phyloP scores from a whole-genome alignment of 495 filamentous ascomycete genomes.

The Xylaria bambusicola region DNA sequence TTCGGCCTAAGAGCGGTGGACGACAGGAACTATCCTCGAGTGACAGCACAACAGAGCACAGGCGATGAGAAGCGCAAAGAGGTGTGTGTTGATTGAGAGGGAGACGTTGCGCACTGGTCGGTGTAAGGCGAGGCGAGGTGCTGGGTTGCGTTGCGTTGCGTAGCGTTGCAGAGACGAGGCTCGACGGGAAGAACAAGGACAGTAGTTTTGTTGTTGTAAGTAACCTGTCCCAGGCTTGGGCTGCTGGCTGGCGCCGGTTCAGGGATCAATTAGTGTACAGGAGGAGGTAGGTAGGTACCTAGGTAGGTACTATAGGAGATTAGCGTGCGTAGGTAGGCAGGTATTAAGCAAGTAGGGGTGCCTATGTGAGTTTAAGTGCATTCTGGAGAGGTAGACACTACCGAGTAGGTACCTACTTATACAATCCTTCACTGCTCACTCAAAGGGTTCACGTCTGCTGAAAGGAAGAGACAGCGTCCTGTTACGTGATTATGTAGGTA shows the following conservation, averaged over 20 bases:
- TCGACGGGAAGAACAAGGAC: constrained; percentile 16
- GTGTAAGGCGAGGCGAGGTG: constrained; percentile 11
- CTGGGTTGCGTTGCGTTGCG: constrained; percentile 8
- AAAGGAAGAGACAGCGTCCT: background rate
- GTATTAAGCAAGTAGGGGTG: constrained; percentile 1
- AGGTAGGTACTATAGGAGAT: background rate
- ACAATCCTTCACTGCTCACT: no score
- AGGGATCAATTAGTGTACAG: constrained; percentile 17
- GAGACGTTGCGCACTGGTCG: constrained; percentile 12
- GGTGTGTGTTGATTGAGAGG: constrained; percentile 15
- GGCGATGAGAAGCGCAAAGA: constrained; percentile 3
- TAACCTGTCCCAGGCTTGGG: constrained; percentile 17
- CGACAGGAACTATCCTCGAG: background rate
- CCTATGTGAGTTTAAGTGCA: background rate
- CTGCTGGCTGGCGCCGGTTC: constrained; percentile 17
- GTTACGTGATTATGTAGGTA: no score
- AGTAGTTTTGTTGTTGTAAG: constrained; percentile 20
- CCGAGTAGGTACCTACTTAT: no score
- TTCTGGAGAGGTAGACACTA: no score
- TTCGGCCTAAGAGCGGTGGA: constrained; percentile 1
- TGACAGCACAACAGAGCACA: constrained; percentile 11
- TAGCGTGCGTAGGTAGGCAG: background rate
- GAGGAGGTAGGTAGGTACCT: background rate
- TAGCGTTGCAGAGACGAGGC: constrained; percentile 20
- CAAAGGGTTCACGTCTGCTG: no score